These are phyloP conservation scores for Cryptococcus sp. DNA, from an alignment of 1,284 basidiomycete species.

Conservation along the genomic window DNA sequence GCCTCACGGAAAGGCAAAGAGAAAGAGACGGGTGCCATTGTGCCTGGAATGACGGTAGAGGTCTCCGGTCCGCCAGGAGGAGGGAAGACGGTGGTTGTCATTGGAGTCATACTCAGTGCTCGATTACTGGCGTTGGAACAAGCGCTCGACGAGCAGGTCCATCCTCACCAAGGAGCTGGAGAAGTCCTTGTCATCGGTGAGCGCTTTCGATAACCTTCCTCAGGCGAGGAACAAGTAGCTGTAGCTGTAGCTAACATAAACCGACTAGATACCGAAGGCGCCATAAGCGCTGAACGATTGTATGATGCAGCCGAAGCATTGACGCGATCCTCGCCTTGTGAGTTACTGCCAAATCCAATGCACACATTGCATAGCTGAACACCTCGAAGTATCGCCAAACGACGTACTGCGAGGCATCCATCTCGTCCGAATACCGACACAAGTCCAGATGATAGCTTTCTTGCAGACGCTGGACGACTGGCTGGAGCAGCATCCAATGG, in stretches of 20 bases:
- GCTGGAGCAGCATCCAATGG: slow-evolving; percentile 44
- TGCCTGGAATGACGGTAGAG: slow-evolving; percentile 48
- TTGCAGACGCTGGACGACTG: slow-evolving; percentile 47
- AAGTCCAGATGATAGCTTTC: slow-evolving; percentile 50
- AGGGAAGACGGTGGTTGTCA: slow-evolving; percentile 44
- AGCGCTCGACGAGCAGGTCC: not conserved
- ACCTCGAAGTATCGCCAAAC: slow-evolving; percentile 8
- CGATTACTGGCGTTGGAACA: slow-evolving; percentile 9
- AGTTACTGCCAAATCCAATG: not conserved
- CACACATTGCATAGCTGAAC: not conserved
- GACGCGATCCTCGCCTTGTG: slow-evolving; percentile 5
- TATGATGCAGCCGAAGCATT: slow-evolving; percentile 24
- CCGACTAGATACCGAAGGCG: slow-evolving; percentile 50
- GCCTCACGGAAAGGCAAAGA: slow-evolving; percentile 22
- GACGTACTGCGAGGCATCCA: slow-evolving; percentile 43
- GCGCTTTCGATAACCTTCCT: not conserved
- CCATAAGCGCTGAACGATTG: slow-evolving; percentile 38
- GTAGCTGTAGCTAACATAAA: not conserved
- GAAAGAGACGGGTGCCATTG: slow-evolving; percentile 22
- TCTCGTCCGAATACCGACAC: slow-evolving; percentile 45
- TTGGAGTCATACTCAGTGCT: slow-evolving; percentile 42
- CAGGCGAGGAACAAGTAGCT: not conserved
- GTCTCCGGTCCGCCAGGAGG: slow-evolving; percentile 48
- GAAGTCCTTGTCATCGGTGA: slow-evolving; percentile 51
- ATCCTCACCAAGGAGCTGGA: slow-evolving; percentile 7